phyloP scores from a whole-genome alignment of 257 asterid species.

The Salvia miltiorrhiza region DNA sequence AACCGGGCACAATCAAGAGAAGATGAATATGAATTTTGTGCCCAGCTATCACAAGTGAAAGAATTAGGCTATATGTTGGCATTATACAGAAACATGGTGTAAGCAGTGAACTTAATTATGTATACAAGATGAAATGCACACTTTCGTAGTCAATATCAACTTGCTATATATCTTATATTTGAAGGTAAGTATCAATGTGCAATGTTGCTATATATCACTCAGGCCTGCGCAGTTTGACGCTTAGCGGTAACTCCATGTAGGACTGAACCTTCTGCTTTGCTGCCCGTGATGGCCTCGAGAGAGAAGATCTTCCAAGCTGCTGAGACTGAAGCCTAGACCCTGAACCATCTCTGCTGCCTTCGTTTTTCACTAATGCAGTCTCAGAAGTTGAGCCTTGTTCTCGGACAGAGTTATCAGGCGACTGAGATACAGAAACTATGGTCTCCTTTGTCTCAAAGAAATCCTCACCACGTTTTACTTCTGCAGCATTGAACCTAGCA shows the following conservation, averaged over 20 bases:
- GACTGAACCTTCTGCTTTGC: conserved; percentile 70
- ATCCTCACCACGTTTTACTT: conserved; percentile 31
- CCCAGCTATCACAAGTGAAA: background rate
- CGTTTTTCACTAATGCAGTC: conserved; percentile 12
- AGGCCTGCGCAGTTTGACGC: conserved; percentile 68
- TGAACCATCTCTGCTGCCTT: conserved; percentile 18
- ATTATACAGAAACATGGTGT: background rate
- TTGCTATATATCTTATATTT: background rate
- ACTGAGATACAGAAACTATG: conserved; percentile 3
- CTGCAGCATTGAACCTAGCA: conserved; percentile 45
- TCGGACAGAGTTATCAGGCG: conserved; percentile 18
- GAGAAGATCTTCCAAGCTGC: too few species aligned
- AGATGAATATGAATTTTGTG: too few species aligned
- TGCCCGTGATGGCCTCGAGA: conserved; percentile 56
- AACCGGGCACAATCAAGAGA: too few species aligned
- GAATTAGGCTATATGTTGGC: background rate
- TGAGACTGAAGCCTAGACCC: conserved; percentile 23
- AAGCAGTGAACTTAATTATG: background rate
- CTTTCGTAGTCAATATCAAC: background rate
- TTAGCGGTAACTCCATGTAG: conserved; percentile 59
- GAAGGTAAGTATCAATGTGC: background rate
- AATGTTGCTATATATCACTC: conserved; percentile 17
- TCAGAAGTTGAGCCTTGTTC: conserved; percentile 33
- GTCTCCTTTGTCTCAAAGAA: conserved; percentile 21
- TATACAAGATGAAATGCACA: too few species aligned